Evolutionary conservation across 306 rosid species (phyloP).

Genomic region (Fagus crenata): DNA sequence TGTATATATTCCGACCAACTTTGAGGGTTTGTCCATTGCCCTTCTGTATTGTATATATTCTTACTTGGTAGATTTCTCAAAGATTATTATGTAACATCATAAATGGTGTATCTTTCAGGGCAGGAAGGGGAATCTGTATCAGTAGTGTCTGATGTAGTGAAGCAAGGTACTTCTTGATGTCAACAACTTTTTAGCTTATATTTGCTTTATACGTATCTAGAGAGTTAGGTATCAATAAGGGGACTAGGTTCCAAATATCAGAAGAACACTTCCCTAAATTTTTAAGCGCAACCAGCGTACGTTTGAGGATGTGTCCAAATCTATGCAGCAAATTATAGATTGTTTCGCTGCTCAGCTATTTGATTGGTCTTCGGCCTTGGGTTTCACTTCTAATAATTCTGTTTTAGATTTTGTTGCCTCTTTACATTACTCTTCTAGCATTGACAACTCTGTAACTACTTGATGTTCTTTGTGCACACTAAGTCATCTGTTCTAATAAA

Average conservation of each 20-base stretch:
- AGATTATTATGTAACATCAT: conserved; percentile 20
- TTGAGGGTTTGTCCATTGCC: conserved; percentile 64
- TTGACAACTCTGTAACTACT: too few relatives aligned
- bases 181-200: conserved; percentile 24
- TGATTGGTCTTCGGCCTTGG: too few relatives aligned
- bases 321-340: too few relatives aligned
- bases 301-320: too few relatives aligned
- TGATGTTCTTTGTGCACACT: too few relatives aligned
- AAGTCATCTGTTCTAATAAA: too few relatives aligned
- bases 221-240: not conserved
- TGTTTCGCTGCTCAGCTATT: too few relatives aligned
- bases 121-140: conserved; percentile 87
- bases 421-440: too few relatives aligned
- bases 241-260: not conserved
- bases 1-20: conserved; percentile 78
- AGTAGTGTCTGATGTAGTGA: conserved; percentile 56
- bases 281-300: too few relatives aligned
- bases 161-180: conserved; percentile 65
- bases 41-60: conserved; percentile 19
- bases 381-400: too few relatives aligned
- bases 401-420: too few relatives aligned
- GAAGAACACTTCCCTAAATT: too few relatives aligned
- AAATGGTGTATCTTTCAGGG: conserved; percentile 52
- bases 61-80: conserved; percentile 19
- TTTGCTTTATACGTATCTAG: not conserved